Evolutionary conservation across 495 filamentous ascomycete species (phyloP).

Genomic region (Trichoderma gamsii): DNA sequence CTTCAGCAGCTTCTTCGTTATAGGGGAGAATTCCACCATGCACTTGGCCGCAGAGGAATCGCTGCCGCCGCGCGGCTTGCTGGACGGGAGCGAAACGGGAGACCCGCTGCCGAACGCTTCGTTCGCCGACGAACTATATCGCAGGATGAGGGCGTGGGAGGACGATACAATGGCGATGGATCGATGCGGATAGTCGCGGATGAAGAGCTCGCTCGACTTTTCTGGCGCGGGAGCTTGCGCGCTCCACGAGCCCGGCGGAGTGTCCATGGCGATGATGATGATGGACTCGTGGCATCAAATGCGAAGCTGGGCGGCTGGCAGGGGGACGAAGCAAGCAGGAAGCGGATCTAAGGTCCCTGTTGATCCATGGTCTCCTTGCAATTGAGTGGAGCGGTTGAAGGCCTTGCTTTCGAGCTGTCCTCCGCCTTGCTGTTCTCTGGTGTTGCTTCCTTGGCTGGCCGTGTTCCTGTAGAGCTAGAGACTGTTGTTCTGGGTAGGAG

Average conservation of each 20-base stretch:
- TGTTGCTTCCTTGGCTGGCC: background rate
- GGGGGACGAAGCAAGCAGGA: background rate
- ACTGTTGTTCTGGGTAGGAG: background rate
- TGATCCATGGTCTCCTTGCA: constrained; percentile 11
- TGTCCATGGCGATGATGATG: constrained; percentile 26
- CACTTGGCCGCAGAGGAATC: constrained; percentile 47
- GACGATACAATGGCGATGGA: constrained; percentile 76
- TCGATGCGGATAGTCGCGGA: constrained; percentile 75
- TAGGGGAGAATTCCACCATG: constrained; percentile 76
- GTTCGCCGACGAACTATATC: constrained; percentile 57
- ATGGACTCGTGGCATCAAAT: constrained; percentile 27
- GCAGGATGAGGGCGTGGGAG: constrained; percentile 76
- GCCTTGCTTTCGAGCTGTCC: background rate
- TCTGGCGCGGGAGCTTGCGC: constrained; percentile 28
- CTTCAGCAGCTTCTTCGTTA: constrained; percentile 58
- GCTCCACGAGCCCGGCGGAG: constrained; percentile 27
- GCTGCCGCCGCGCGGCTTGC: constrained; percentile 35
- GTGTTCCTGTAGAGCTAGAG: background rate
- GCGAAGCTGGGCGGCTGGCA: background rate
- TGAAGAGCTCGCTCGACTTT: constrained; percentile 49
- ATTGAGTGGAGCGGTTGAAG: background rate
- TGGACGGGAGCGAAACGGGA: constrained; percentile 39
- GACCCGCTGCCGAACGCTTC: constrained; percentile 42
- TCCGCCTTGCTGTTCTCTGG: background rate
- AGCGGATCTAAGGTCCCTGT: constrained; percentile 10